phyloP scores from a whole-genome alignment of 208 protist genomes.

The Crithidia bombi region DNA sequence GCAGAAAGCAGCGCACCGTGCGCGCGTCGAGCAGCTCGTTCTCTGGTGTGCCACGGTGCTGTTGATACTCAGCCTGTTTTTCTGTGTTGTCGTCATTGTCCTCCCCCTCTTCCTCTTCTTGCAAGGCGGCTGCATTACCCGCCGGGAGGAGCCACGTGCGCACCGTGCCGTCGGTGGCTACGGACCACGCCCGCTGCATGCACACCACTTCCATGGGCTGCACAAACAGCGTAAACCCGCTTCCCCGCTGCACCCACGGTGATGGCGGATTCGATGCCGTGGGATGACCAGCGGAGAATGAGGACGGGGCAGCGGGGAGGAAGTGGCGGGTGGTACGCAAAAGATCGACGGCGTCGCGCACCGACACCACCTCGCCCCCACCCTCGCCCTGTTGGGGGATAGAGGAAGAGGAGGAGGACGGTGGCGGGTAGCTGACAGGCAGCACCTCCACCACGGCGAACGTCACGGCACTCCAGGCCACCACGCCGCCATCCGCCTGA shows the following conservation, averaged over 20 bases:
- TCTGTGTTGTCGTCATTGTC: background rate
- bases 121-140: background rate
- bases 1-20: conserved; percentile 43
- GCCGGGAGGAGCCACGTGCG: conserved; percentile 58
- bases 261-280: too few relatives aligned
- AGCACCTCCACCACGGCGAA: conserved; percentile 39
- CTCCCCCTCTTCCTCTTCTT: background rate
- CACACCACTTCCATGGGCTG: conserved; percentile 44
- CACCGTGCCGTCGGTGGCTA: conserved; percentile 61
- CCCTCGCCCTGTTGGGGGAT: background rate
- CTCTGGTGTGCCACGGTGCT: background rate
- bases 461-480: conserved; percentile 41
- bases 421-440: conserved; percentile 48
- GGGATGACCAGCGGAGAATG: too few relatives aligned
- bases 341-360: conserved; percentile 39
- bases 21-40: conserved; percentile 19
- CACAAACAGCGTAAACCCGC: conserved; percentile 49
- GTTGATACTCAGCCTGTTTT: background rate
- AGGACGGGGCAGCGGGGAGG: too few relatives aligned
- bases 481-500: conserved; percentile 50
- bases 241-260: background rate
- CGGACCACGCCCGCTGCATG: conserved; percentile 54
- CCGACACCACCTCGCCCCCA: conserved; percentile 8
- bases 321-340: conserved; percentile 28
- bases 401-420: background rate